Conservation (phyloP, 768 basidiomycete species). For the Termitomyces eurrhizus region DNA sequence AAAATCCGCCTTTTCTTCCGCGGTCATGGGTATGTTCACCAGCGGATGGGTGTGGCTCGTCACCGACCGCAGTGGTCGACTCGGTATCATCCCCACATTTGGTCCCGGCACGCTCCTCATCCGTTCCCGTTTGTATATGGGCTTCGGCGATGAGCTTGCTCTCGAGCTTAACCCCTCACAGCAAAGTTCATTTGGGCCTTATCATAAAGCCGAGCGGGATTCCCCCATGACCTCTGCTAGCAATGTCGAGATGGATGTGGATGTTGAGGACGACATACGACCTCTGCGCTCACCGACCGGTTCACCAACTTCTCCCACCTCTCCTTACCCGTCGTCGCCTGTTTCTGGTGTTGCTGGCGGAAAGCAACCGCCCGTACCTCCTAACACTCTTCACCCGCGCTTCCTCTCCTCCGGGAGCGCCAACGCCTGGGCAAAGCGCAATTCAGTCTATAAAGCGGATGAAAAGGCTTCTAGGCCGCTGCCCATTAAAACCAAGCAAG, state of each 20-base stretch:
- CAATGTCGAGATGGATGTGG: not conserved
- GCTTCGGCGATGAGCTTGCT: conserved; percentile 13
- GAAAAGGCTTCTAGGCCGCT: not conserved
- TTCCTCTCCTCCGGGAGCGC: conserved; percentile 19
- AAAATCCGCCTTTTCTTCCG: conserved; percentile 72
- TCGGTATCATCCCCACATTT: conserved; percentile 79
- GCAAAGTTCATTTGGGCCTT: conserved; percentile 4
- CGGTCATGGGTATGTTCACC: conserved; percentile 73
- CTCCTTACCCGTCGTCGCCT: conserved; percentile 35
- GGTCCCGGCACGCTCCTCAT: conserved; percentile 87
- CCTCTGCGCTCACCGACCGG: conserved; percentile 16
- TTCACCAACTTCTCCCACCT: conserved; percentile 14
- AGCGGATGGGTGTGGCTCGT: conserved; percentile 90
- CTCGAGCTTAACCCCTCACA: conserved; percentile 13
- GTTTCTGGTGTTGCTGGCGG: conserved; percentile 36
- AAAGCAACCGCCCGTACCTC: conserved; percentile 23
- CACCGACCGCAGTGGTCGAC: conserved; percentile 53
- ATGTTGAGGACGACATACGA: conserved; percentile 2
- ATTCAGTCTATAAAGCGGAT: not conserved
- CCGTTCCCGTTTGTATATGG: conserved; percentile 45
- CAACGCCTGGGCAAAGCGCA: conserved; percentile 6
- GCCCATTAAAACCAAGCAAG: conserved; percentile 15
- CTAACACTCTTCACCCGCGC: conserved; percentile 25
- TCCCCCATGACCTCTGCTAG: not conserved
- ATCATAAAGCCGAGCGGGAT: not conserved